A percentile compares a stretch with the other conserved stretches of the same genome.
Evolutionary conservation across 805 yeast species (phyloP).

Genomic region (Millerago galiae): DNA sequence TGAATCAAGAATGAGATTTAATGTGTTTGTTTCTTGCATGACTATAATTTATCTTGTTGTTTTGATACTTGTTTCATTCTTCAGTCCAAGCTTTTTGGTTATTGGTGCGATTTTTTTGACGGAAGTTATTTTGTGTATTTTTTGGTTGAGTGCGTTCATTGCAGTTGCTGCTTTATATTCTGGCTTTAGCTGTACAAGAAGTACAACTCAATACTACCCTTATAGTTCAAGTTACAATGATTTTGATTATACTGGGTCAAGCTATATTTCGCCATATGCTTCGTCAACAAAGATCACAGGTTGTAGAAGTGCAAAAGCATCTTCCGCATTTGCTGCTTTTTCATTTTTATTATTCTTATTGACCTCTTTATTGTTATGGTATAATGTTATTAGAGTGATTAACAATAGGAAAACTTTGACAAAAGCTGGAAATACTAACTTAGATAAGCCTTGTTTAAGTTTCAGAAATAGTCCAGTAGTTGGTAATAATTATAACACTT

Average conservation of each 20-base stretch:
- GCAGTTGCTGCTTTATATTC: constrained; percentile 28
- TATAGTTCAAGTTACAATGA: constrained; percentile 10
- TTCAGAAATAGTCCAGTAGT: too few relatives aligned
- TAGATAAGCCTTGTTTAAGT: background rate
- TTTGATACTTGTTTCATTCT: constrained; percentile 16
- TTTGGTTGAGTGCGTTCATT: constrained; percentile 31
- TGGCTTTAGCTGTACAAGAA: constrained; percentile 21
- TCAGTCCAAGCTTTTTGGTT: constrained; percentile 16
- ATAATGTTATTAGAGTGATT: constrained; percentile 23
- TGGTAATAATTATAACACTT: too few relatives aligned
- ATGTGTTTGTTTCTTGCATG: constrained; percentile 26
- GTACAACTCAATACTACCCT: background rate
- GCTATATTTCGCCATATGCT: constrained; percentile 10
- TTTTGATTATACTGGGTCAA: constrained; percentile 12
- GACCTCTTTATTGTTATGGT: constrained; percentile 20
- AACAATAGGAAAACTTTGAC: background rate
- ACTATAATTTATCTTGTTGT: constrained; percentile 24
- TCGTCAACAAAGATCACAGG: constrained; percentile 12
- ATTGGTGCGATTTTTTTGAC: constrained; percentile 23
- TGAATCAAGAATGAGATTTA: constrained; percentile 27
- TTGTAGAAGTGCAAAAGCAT: constrained; percentile 26
- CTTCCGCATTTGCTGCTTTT: constrained; percentile 29
- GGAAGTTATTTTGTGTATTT: constrained; percentile 23
- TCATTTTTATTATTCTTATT: constrained; percentile 24
- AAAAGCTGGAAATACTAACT: constrained; percentile 1